Conservation (phyloP, 2,329 filamentous ascomycete genomes). For the Verticillium nonalfalfae region DNA sequence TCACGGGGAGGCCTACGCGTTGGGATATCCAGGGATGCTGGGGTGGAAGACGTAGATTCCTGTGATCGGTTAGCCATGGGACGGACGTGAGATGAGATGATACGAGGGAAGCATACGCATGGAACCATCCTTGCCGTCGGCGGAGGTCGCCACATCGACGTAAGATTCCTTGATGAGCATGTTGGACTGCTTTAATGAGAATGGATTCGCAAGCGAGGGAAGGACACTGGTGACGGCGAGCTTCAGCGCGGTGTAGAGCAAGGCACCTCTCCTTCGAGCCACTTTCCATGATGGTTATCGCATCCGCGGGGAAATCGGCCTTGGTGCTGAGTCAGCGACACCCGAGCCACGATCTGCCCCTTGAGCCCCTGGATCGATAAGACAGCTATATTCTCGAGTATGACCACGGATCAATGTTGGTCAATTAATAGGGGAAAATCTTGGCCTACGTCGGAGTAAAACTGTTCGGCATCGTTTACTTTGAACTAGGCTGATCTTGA, state of each 20-base stretch:
- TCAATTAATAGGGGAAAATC: no score
- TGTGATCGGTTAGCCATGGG: slow-evolving; percentile 27
- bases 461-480: no score
- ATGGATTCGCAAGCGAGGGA: neutral
- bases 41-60: slow-evolving; percentile 89
- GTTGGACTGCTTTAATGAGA: neutral
- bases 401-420: no score
- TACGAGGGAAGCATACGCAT: slow-evolving; percentile 36
- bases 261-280: no score
- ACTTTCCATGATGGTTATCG: neutral
- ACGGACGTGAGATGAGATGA: neutral
- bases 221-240: neutral
- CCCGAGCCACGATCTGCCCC: neutral
- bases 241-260: neutral
- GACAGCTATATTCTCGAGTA: no score
- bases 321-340: neutral
- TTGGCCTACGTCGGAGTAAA: no score
- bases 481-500: no score
- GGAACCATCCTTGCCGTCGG: slow-evolving; percentile 45
- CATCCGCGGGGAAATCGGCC: neutral
- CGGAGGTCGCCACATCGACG: slow-evolving; percentile 41
- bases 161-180: slow-evolving; percentile 52
- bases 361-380: no score
- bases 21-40: slow-evolving; percentile 74
- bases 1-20: slow-evolving; percentile 53